phyloP scores from a whole-genome alignment of 2,329 filamentous ascomycete genomes.

The Moelleriella libera region DNA sequence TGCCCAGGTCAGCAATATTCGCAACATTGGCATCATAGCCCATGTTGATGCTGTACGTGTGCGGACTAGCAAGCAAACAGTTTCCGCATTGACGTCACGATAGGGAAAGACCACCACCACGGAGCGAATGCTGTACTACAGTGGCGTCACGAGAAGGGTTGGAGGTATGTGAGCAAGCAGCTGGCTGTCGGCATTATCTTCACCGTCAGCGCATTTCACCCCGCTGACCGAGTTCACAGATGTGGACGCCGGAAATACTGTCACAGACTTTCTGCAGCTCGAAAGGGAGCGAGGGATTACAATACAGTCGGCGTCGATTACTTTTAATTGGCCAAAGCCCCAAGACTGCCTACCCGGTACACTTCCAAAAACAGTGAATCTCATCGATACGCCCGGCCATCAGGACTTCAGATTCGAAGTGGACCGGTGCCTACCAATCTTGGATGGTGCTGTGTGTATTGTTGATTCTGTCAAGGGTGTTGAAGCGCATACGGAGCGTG shows the following conservation, averaged over 20 bases:
- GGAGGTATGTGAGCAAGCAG: conserved; percentile 34
- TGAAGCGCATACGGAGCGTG: conserved; percentile 92
- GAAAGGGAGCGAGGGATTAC: conserved; percentile 90
- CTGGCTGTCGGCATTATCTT: conserved; percentile 9
- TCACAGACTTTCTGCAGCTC: conserved; percentile 90
- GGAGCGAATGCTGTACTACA: conserved; percentile 97
- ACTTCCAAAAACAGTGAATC: conserved; percentile 58
- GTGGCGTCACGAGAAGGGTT: conserved; percentile 73
- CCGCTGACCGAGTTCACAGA: conserved; percentile 30
- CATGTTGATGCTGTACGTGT: conserved; percentile 75
- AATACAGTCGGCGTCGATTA: conserved; percentile 93
- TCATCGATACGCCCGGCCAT: conserved; percentile 94
- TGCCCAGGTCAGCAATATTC: conserved; percentile 37
- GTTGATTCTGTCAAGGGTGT: conserved; percentile 87
- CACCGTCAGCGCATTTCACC: not conserved
- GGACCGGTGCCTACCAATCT: conserved; percentile 71
- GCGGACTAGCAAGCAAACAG: not conserved
- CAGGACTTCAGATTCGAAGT: conserved; percentile 98
- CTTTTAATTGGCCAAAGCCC: conserved; percentile 75
- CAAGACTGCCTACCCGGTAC: conserved; percentile 23
- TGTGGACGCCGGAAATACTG: conserved; percentile 91
- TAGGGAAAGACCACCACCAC: conserved; percentile 94
- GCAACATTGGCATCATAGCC: conserved; percentile 97
- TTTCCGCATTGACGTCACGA: conserved; percentile 3
- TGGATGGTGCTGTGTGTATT: conserved; percentile 86